Conservation (phyloP, 805 yeast species). For the Blastobotrys robertii region DNA sequence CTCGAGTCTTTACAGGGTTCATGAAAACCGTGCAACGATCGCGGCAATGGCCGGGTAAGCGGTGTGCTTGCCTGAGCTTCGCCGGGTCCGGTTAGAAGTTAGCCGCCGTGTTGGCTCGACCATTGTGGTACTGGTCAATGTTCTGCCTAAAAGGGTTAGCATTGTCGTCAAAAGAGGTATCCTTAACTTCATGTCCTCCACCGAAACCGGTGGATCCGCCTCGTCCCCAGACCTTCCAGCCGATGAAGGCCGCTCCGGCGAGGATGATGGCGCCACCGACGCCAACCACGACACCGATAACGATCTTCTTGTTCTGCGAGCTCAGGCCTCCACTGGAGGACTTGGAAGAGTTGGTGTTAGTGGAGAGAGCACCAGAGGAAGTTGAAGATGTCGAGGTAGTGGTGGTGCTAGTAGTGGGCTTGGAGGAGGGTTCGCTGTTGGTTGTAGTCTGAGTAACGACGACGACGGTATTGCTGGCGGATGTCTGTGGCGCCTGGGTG, state of each 20-base stretch:
- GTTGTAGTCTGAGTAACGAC: slow-evolving; percentile 1
- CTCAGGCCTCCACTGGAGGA: slow-evolving; percentile 35
- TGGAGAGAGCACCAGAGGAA: slow-evolving; percentile 16
- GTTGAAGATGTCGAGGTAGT: slow-evolving; percentile 12
- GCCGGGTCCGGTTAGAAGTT: slow-evolving; percentile 19
- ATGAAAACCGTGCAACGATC: too few relatives aligned
- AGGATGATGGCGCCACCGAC: slow-evolving; percentile 54
- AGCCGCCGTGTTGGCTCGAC: slow-evolving; percentile 24
- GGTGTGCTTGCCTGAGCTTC: too few relatives aligned
- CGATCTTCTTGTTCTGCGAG: slow-evolving; percentile 40
- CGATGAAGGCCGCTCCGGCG: slow-evolving; percentile 28
- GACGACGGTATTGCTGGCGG: too few relatives aligned
- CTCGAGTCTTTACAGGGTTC: too few relatives aligned
- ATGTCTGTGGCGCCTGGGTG: too few relatives aligned
- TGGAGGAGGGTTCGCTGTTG: neutral
- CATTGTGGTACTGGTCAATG: slow-evolving; percentile 29
- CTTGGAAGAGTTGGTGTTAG: slow-evolving; percentile 16
- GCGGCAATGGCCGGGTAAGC: too few relatives aligned
- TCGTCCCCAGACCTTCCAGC: slow-evolving; percentile 14
- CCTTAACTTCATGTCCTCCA: slow-evolving; percentile 16
- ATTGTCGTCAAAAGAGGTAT: slow-evolving; percentile 16
- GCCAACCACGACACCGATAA: slow-evolving; percentile 64
- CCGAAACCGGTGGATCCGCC: slow-evolving; percentile 7
- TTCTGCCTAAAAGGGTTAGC: slow-evolving; percentile 28
- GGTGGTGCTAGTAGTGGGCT: slow-evolving; percentile 2